phyloP scores from a whole-genome alignment of 2,329 filamentous ascomycete species.

The Xylaria sp. region DNA sequence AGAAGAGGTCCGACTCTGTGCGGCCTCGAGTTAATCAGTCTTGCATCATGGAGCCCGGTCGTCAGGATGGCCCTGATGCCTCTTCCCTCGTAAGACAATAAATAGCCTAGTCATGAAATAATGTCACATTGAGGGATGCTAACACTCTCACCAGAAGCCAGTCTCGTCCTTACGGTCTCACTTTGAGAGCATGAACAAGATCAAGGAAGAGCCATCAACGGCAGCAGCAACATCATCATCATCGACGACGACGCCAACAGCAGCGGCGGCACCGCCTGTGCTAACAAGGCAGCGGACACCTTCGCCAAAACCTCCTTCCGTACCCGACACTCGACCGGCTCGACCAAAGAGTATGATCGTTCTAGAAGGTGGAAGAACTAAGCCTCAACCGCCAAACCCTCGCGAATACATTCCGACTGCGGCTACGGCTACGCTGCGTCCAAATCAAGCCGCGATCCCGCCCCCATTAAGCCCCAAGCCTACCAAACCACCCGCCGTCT shows the following conservation, averaged over 20 bases:
- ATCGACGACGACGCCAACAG: conserved; percentile 35
- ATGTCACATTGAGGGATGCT: conserved; percentile 42
- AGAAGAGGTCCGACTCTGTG: conserved; percentile 38
- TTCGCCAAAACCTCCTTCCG: conserved; percentile 50
- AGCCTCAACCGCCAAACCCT: conserved; percentile 43
- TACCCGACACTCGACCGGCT: conserved; percentile 49
- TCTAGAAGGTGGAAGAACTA: conserved; percentile 45
- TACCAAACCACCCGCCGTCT: conserved; percentile 70
- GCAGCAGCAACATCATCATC: neutral
- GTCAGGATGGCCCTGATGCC: conserved; percentile 74
- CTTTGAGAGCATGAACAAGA: conserved; percentile 79
- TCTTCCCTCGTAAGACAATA: conserved; percentile 75
- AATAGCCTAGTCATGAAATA: neutral
- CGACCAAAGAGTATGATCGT: conserved; percentile 43
- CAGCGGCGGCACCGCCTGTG: conserved; percentile 32
- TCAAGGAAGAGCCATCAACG: conserved; percentile 52
- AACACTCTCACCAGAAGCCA: conserved; percentile 68
- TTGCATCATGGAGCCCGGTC: conserved; percentile 57
- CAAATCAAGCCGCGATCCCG: conserved; percentile 55
- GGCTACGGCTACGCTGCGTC: conserved; percentile 52
- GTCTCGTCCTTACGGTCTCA: conserved; percentile 84
- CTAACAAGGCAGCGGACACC: conserved; percentile 50
- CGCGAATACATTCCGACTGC: conserved; percentile 32
- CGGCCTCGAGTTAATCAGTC: conserved; percentile 44
- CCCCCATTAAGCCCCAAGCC: conserved; percentile 60